Base-by-base conservation (phyloP, 169 alveolate species). In the Plasmodium blacklocki region DNA sequence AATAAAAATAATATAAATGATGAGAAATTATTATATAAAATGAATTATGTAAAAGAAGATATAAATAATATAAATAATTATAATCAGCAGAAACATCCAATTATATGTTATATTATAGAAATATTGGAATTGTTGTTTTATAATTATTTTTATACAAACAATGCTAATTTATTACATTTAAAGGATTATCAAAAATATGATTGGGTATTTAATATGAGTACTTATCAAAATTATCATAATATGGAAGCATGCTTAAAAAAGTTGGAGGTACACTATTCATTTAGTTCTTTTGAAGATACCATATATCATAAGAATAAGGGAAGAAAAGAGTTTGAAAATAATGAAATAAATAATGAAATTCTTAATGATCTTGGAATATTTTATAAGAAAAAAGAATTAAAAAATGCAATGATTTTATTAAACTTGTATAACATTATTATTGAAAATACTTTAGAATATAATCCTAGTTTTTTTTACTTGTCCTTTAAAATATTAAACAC, bases 401-500 rank as follows among this genome's bases (percentile, higher is more conserved):
- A 86, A 45, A 70, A 72, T 59, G 74, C 92, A 4, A 4, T 86
- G 6, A 49, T 86, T 21, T 59, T 86, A 64, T 60, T 86, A 54
- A 86, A 86, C 29, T 60, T 86, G n/a, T 86, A 86, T 73, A 86
- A 72, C 32, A 52, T 86, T n/a, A 49, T 86, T 50, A 29, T 72
- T 23, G 88, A 72, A 54, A 86, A 86, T 72, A 72, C 74, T 52
- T 62, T 49, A 72, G 73, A 86, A 71, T 54, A 62, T 8, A 86
- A 87, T 64, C 92, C 43, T n/a, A 60, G 68, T 14, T 86, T 59
- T 73, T 86, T 86, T 45, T 86, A 86, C 21, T 66, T 86, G 21
- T 86, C 88, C 11, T 59, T 86, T 52, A 71, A 73, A 67, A 72
- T 86, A 29, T 49, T 86, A 47, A 86, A 86, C 29, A 71, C 92